Percentiles rank a stretch among this genome's conserved stretches.
Evolutionary conservation across 176 grass and related monocot species (phyloP).

Genomic region (Oryza meyeriana): DNA sequence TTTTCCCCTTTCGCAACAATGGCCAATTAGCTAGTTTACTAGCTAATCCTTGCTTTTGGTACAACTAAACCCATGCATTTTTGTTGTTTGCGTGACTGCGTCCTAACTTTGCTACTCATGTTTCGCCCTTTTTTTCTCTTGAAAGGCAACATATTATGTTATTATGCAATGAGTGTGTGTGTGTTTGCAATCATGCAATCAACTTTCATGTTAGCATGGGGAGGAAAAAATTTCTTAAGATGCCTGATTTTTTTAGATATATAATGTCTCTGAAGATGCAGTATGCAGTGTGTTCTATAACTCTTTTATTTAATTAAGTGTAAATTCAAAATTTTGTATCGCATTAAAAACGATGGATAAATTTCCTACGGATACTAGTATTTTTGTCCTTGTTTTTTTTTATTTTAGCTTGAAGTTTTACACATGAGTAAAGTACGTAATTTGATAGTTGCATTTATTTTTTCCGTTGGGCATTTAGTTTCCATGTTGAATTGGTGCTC

Average conservation of each 20-base stretch:
- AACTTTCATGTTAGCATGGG: not conserved
- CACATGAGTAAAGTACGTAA: not conserved
- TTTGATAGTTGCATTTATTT: not conserved
- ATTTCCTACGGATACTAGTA: no score
- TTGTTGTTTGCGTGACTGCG: not conserved
- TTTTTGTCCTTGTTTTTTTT: not conserved
- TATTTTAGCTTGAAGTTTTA: not conserved
- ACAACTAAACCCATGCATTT: conserved; percentile 2
- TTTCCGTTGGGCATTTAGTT: not conserved
- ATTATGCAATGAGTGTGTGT: not conserved
- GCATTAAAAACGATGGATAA: no score
- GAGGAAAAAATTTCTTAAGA: not conserved
- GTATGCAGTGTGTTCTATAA: no score
- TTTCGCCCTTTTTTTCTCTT: not conserved
- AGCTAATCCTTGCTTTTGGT: conserved; percentile 24
- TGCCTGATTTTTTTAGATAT: no score
- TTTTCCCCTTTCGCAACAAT: not conserved
- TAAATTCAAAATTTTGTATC: not conserved
- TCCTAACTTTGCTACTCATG: conserved; percentile 15
- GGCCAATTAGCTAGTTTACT: not conserved
- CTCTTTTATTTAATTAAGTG: not conserved
- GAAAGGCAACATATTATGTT: not conserved
- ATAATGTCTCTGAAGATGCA: no score
- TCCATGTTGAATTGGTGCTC: not conserved
- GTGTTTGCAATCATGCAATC: not conserved